phyloP scores from a whole-genome alignment of 2,329 filamentous ascomycete genomes.

The Trichoderma sp. region DNA sequence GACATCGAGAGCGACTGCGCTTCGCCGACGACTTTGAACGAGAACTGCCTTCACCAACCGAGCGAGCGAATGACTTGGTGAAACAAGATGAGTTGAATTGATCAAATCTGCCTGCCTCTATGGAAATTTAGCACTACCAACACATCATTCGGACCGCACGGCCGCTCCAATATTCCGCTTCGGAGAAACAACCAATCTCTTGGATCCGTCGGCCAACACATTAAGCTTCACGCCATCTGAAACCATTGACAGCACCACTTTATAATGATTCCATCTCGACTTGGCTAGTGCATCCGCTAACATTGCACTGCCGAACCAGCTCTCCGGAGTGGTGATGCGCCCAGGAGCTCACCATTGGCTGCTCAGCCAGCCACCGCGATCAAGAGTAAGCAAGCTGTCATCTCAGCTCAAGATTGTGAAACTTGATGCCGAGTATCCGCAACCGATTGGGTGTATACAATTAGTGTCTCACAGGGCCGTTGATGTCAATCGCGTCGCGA shows the following conservation, averaged over 20 bases:
- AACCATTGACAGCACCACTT: background rate
- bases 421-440: background rate
- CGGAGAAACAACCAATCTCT: background rate
- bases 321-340: background rate
- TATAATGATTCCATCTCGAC: background rate
- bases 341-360: background rate
- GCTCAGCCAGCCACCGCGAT: background rate
- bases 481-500: background rate
- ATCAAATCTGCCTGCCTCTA: background rate
- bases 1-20: background rate
- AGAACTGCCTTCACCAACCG: background rate
- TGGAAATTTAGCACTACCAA: background rate
- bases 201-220: background rate
- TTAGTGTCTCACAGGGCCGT: background rate
- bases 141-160: background rate
- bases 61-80: background rate
- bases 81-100: background rate
- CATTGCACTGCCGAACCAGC: background rate
- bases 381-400: background rate
- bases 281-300: background rate
- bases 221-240: conserved; percentile 7
- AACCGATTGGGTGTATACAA: background rate
- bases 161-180: background rate
- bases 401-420: background rate
- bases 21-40: background rate